Base-by-base conservation (phyloP, 192 early-diverging fungal genomes). In the Rhizophagus prolifer region DNA sequence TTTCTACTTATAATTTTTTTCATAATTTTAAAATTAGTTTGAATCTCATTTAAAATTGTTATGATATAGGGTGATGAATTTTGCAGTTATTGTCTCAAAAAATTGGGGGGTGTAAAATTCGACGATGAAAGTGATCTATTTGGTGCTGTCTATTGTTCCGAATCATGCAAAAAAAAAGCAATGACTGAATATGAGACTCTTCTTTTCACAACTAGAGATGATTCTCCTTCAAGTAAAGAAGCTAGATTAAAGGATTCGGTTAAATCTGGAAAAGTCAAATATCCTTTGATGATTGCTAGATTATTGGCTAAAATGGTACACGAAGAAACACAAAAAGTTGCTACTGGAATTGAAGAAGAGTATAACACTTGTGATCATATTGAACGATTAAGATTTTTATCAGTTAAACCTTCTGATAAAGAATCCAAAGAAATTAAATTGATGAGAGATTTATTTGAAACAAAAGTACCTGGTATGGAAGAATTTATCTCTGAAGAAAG, bases 401-500 rank as follows among this genome's bases (percentile, higher is more conserved):
- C 91, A 62, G 80, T 87, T 25, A 83, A 85, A 1, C 80, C 91
- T 8, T 80, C 85, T 12, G 84, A 73, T 36, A 86, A 86, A n/a
- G 87, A 89, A 23, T 73, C 76, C 61, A 76, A 87, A 50, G 89
- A 93, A 67, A 86, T 89, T 68, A 68, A 88, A 65, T 81, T 95
- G 47, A 72, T 93, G 46, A 86, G 86, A 76, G 83, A 90, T 60
- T 79, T 93, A 54, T 85, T 95, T 44, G 91, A 86, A 65, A 81
- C 82, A 38, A 89, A 90, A 80, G 90, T 94, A 8, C 92, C 91
- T 44, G 94, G 94, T 6, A 90, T 97, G 69, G 88, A 86, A 36
- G 92, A 95, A 75, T 93, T 95, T 82, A 88, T 97, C 61, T 92
- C 88, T 44, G 87, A 90, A 61, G 94, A 96, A 74, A 92, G 92